A percentile compares a stretch with the other conserved stretches of the same genome.
These are phyloP conservation scores for Beauveria sp. DNA, from an alignment of 2,329 filamentous ascomycete genomes.

Conservation along the genomic window DNA sequence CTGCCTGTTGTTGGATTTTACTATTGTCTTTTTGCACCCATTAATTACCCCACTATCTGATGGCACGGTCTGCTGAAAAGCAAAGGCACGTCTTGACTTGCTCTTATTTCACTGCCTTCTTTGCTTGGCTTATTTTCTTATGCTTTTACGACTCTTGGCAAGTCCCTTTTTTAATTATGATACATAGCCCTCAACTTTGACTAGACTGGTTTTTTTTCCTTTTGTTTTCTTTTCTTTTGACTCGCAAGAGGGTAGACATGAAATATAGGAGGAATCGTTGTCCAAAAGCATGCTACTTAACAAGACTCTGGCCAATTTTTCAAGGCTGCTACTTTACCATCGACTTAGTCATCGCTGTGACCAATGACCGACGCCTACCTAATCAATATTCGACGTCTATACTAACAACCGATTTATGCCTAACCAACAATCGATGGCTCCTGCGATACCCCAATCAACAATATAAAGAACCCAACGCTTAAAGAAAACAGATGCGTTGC, in stretches of 20 bases:
- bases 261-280: background rate
- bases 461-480: too few relatives aligned
- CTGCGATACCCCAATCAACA: too few relatives aligned
- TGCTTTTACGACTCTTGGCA: constrained; percentile 1
- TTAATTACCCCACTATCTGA: background rate
- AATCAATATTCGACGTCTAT: too few relatives aligned
- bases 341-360: too few relatives aligned
- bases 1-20: background rate
- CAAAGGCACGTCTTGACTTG: background rate
- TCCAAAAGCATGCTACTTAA: background rate
- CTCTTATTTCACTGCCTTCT: background rate
- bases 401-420: too few relatives aligned
- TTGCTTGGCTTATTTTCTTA: background rate
- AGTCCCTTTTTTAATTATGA: background rate
- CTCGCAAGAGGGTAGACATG: constrained; percentile 3
- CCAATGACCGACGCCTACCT: too few relatives aligned
- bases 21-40: background rate
- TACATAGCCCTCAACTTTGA: constrained; percentile 5
- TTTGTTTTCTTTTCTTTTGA: background rate
- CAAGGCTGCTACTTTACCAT: too few relatives aligned
- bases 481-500: too few relatives aligned
- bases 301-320: background rate
- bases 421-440: too few relatives aligned
- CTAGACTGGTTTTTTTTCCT: background rate
- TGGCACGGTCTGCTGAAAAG: background rate